Base-by-base conservation (phyloP, 345 rosid genomes). In the Passiflora organensis region DNA sequence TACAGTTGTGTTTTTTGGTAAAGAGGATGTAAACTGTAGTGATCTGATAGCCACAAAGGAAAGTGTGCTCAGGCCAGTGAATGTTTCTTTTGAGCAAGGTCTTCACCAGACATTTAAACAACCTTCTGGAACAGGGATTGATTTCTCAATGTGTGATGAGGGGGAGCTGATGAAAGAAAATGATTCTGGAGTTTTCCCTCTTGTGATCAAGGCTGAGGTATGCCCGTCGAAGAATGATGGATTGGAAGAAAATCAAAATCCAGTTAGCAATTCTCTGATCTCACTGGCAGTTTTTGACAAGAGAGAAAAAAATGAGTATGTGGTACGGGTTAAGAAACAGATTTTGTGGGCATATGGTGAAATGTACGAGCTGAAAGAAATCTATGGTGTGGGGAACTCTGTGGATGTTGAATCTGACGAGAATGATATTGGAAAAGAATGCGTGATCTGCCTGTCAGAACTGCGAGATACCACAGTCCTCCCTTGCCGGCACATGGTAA, bases 401-500 rank as follows among this genome's bases (percentile, higher is more conserved):
- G 83, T 84, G 12, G 90, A 83, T 15, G 82, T 78, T 1, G 87
- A 81, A 45, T 77, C 75, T 1, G 91, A 84, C 62, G 89, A 76
- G 43, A 86, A 78, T 67, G 96, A 93, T 47, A 70, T 79, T 0
- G 96, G 94, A 38, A 91, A 89, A 71, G 99, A 93, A 72, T 93
- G 99, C 3, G 96, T 93, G 18, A 88, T 89, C 46, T 93, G 99
- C 79, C 69, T 93, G 58, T 84, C 96, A 13, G 99, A 93, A 63
- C 91, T 87, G 48, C 80, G 94, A 36, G 94, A 89, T 57, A 93
- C 94, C 1, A 86, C 99, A 13, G 86, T 89, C 56, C 95, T 93
- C 69, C 99, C 96, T 10, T 93, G 99, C 75, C 77, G 99, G 42
- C 99, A 93, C 74, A 88, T 93, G 99, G 96, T 91, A 71, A 75